These are phyloP conservation scores for Hymenoscyphus salicellus DNA, from an alignment of 2,329 filamentous ascomycete species.

Conservation along the genomic window DNA sequence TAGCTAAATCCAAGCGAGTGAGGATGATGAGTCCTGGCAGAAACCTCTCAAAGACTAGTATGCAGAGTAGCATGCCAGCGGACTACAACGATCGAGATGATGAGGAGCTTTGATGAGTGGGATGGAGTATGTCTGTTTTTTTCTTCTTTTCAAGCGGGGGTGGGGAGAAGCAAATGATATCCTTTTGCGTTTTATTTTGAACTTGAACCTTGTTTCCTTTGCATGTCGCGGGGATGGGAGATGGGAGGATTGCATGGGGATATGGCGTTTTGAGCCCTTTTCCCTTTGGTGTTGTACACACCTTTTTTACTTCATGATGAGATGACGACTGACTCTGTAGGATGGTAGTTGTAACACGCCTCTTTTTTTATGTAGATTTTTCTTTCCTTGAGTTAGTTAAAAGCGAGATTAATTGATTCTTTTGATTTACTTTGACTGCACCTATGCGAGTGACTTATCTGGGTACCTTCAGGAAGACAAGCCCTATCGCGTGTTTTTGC, in stretches of 20 bases:
- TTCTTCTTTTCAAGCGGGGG: background rate
- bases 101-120: background rate
- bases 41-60: conserved; percentile 30
- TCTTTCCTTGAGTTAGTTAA: conserved; percentile 2
- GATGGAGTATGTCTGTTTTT: background rate
- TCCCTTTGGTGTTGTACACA: background rate
- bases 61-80: conserved; percentile 36
- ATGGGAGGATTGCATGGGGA: background rate
- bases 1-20: conserved; percentile 49
- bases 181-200: conserved; percentile 2
- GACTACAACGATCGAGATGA: conserved; percentile 15
- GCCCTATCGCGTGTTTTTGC: too few relatives aligned
- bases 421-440: background rate
- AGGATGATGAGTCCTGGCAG: conserved; percentile 28
- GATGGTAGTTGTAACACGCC: conserved; percentile 1
- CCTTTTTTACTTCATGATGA: background rate
- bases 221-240: background rate
- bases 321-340: conserved; percentile 1
- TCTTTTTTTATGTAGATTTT: background rate
- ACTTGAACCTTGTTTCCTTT: background rate
- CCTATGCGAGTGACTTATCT: background rate
- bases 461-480: too few relatives aligned
- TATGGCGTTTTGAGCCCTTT: background rate
- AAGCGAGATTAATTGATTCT: background rate
- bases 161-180: conserved; percentile 3